Percentiles rank a stretch among this genome's conserved stretches.
phyloP scores from a whole-genome alignment of 2,329 filamentous ascomycete genomes.

The Septoria linicola region DNA sequence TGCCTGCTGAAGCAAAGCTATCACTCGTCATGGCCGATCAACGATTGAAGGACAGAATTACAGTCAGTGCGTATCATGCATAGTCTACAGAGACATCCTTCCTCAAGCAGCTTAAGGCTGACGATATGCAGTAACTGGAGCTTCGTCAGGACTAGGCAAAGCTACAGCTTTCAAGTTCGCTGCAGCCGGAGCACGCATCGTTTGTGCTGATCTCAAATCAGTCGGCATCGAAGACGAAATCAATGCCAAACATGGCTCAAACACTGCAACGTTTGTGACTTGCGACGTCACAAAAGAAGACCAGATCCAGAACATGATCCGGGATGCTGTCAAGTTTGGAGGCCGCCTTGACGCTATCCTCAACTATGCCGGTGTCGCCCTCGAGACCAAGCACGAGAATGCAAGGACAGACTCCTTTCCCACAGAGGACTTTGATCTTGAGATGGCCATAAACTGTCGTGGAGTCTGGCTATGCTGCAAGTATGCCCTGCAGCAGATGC shows the following conservation, averaged over 20 bases:
- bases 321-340: conserved; percentile 28
- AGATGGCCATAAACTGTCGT: conserved; percentile 39
- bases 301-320: conserved; percentile 27
- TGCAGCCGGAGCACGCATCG: conserved; percentile 28
- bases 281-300: conserved; percentile 32
- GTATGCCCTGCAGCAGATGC: conserved; percentile 42
- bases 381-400: conserved; percentile 14
- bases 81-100: no score
- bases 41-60: conserved; percentile 30
- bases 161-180: conserved; percentile 33
- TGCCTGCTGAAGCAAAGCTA: not conserved
- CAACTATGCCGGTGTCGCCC: conserved; percentile 31
- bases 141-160: conserved; percentile 30
- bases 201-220: conserved; percentile 31
- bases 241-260: conserved; percentile 24
- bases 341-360: conserved; percentile 32
- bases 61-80: conserved; percentile 26
- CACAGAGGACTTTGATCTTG: conserved; percentile 28
- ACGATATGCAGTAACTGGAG: conserved; percentile 27
- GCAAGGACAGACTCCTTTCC: conserved; percentile 7
- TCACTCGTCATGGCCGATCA: conserved; percentile 5
- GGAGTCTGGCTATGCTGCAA: conserved; percentile 47
- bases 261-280: conserved; percentile 26
- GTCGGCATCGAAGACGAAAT: conserved; percentile 27
- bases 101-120: not conserved